Conservation (phyloP, 805 yeast genomes). For the Wickerhamomyces xylosicus region DNA sequence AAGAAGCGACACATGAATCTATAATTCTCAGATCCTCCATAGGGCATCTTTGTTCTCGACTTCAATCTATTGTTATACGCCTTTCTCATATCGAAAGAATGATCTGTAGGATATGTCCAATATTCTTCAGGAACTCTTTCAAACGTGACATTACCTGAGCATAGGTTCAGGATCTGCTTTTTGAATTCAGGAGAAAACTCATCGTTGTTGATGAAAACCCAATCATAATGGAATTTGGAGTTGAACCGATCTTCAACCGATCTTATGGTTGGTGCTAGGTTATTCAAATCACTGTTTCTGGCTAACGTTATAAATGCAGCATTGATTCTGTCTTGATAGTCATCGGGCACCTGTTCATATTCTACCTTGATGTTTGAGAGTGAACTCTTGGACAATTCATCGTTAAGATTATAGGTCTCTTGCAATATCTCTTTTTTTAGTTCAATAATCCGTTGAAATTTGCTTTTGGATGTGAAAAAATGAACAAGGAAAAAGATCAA, state of each 20-base stretch:
- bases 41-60: constrained; percentile 24
- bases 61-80: constrained; percentile 23
- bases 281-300: constrained; percentile 5
- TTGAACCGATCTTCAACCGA: constrained; percentile 76
- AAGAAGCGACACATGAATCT: constrained; percentile 69
- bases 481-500: constrained; percentile 12
- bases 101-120: constrained; percentile 35
- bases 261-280: constrained; percentile 50
- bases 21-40: constrained; percentile 41
- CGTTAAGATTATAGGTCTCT: constrained; percentile 11
- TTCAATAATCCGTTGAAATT: constrained; percentile 11
- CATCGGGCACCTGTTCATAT: constrained; percentile 38
- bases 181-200: constrained; percentile 32
- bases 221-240: constrained; percentile 60
- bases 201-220: constrained; percentile 57
- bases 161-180: constrained; percentile 17
- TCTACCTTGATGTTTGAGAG: constrained; percentile 4
- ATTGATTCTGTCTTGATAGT: constrained; percentile 30
- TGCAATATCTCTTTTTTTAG: constrained; percentile 10
- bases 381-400: constrained; percentile 5
- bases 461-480: constrained; percentile 10
- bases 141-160: constrained; percentile 33
- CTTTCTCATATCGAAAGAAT: constrained; percentile 24
- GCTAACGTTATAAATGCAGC: constrained; percentile 50
- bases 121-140: constrained; percentile 31